Evolutionary conservation across 768 basidiomycete genomes (phyloP), one percentile per base, ranked within the genome.

Genomic region (Gloeopeniophorella convolvens): DNA sequence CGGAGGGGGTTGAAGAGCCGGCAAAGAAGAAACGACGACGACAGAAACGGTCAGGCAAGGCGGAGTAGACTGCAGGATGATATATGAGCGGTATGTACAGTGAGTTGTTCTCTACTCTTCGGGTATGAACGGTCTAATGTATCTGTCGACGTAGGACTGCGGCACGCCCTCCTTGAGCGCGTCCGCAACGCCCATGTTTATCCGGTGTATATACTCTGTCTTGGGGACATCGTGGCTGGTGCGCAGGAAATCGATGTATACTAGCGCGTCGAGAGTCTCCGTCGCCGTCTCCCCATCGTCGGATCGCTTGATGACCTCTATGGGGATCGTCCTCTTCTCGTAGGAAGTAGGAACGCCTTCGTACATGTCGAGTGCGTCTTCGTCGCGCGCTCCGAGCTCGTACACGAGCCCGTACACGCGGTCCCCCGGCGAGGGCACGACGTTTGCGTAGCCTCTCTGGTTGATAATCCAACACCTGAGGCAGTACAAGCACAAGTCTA

Each of bases 1-100:
- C n/a, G n/a, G 54, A 49, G 35, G 51, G 26, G 12, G 57, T 27
- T n/a, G 52, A 48, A 6, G 55, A 48, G 15, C 60, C 51, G 4
- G 54, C 57, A 52, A 74, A 69, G 59, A 76, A 66, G 57, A 71
- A 70, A 59, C 70, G 68, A 45, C 64, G 74, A 47, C 63, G 66
- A 54, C 70, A 73, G 44, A 72, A 68, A 47, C 74, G 67, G 21
- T 28, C 41, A 10, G 56, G 42, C n/a, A 55, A 53, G n/a, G 21
- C 20, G 13, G 40, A 41, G 13, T 18, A 42, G 33, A 4, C 11
- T 12, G 21, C 5, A 12, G 20, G 13, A 26, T 50, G 41, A 42
- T 16, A n/a, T 10, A 30, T 23, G 23, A 45, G 20, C 12, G 20
- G 34, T 48, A 33, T 42, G 31, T 40, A 31, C 13, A 12, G 27